These are phyloP conservation scores for Wickerhamiella bombiphila DNA, from an alignment of 805 yeast genomes.

Conservation along the genomic window DNA sequence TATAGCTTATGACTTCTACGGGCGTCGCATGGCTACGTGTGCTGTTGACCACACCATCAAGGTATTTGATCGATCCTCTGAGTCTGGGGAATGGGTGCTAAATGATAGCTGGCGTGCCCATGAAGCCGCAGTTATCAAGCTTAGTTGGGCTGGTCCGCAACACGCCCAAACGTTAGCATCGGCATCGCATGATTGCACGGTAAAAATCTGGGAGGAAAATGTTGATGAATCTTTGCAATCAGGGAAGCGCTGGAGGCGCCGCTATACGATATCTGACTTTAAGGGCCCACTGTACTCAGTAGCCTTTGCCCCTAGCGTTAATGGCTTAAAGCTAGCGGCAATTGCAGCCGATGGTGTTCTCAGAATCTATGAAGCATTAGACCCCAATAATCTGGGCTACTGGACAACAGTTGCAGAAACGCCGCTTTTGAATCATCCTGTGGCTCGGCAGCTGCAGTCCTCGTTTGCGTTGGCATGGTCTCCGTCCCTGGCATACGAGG, in stretches of 20 bases:
- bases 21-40: conserved; percentile 82
- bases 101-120: conserved; percentile 94
- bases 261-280: conserved; percentile 70
- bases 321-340: conserved; percentile 69
- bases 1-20: conserved; percentile 78
- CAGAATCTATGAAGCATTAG: conserved; percentile 73
- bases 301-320: conserved; percentile 74
- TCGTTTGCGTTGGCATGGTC: conserved; percentile 85
- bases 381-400: conserved; percentile 70
- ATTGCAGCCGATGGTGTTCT: conserved; percentile 82
- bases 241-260: conserved; percentile 71
- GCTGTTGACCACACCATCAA: conserved; percentile 89
- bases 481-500: conserved; percentile 67
- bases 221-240: conserved; percentile 58
- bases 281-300: conserved; percentile 81
- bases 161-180: conserved; percentile 77
- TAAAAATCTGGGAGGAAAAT: conserved; percentile 83
- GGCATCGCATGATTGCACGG: conserved; percentile 79
- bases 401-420: conserved; percentile 73
- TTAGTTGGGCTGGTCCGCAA: conserved; percentile 92
- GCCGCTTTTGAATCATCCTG: conserved; percentile 44
- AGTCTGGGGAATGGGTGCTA: conserved; percentile 61
- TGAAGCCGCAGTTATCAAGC: conserved; percentile 67
- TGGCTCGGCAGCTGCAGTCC: conserved; percentile 69
- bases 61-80: conserved; percentile 51